These are phyloP conservation scores for Fusarium musae DNA, from an alignment of 2,329 filamentous ascomycete genomes.

Conservation along the genomic window DNA sequence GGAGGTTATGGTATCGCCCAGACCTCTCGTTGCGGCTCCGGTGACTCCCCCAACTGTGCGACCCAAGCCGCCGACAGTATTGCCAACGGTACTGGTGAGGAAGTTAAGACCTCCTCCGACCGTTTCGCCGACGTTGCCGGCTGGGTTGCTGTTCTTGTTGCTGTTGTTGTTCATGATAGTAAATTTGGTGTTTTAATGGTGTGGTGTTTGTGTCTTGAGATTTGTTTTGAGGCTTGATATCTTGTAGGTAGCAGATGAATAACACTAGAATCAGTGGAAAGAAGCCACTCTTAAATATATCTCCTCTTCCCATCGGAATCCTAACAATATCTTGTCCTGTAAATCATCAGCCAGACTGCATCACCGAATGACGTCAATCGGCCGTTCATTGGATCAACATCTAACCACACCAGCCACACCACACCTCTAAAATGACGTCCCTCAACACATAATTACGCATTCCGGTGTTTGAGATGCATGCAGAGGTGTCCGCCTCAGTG, in stretches of 20 bases:
- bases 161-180: constrained; percentile 30
- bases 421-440: constrained; percentile 40
- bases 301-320: not conserved
- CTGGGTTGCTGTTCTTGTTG: constrained; percentile 40
- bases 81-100: constrained; percentile 54
- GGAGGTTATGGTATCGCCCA: constrained; percentile 66
- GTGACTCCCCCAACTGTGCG: constrained; percentile 55
- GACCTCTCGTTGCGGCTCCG: constrained; percentile 65
- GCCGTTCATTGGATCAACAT: constrained; percentile 19
- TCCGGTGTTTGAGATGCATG: constrained; percentile 12
- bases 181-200: not conserved
- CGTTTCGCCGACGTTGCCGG: constrained; percentile 48
- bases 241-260: not conserved
- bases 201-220: not conserved
- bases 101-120: constrained; percentile 52
- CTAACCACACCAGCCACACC: constrained; percentile 28
- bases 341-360: constrained; percentile 17
- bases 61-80: constrained; percentile 54
- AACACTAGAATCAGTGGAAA: not conserved
- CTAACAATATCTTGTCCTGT: constrained; percentile 21
- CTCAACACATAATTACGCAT: constrained; percentile 34
- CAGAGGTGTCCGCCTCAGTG: constrained; percentile 8
- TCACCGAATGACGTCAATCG: constrained; percentile 42
- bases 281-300: constrained; percentile 18
- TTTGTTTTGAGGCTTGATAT: constrained; percentile 5